phyloP scores from a whole-genome alignment of 352 stramenopile genomes.

The Phytophthora palmivora region DNA sequence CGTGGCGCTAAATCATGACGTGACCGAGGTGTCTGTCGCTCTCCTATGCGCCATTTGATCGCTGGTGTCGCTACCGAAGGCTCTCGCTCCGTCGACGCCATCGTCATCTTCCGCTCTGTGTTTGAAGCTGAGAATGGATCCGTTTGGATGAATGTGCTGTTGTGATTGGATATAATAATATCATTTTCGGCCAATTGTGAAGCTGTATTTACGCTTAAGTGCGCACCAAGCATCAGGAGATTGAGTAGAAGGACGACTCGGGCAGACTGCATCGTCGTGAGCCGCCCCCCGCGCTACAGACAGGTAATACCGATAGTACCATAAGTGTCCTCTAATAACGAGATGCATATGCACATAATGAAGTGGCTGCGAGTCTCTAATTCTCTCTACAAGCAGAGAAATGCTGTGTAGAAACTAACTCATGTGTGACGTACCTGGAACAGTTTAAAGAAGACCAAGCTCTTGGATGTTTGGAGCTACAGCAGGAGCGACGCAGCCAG shows the following conservation, averaged over 20 bases:
- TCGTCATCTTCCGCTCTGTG: constrained; percentile 22
- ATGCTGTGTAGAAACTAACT: background rate
- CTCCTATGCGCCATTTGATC: constrained; percentile 53
- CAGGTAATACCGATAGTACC: constrained; percentile 15
- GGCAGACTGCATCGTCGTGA: constrained; percentile 6
- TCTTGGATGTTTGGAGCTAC: constrained; percentile 60
- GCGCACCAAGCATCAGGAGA: constrained; percentile 35
- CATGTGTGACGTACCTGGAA: constrained; percentile 3
- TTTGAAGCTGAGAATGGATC: constrained; percentile 34
- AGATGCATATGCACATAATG: background rate
- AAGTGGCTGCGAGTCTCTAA: background rate
- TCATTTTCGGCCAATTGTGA: constrained; percentile 32
- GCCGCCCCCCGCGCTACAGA: constrained; percentile 6
- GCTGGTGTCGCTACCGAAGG: background rate
- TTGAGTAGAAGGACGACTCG: constrained; percentile 18
- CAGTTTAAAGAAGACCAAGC: constrained; percentile 4
- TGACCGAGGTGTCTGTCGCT: constrained; percentile 39
- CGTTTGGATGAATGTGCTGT: background rate
- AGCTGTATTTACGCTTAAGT: constrained; percentile 1
- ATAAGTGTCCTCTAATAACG: background rate
- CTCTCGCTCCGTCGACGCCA: constrained; percentile 17
- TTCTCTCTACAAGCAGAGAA: constrained; percentile 12
- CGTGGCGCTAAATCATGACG: constrained; percentile 30
- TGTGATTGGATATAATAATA: constrained; percentile 30
- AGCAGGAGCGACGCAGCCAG: constrained; percentile 33